Base-by-base conservation (phyloP, 176 grass and related monocot genomes). In the Saccharum spontaneum region DNA sequence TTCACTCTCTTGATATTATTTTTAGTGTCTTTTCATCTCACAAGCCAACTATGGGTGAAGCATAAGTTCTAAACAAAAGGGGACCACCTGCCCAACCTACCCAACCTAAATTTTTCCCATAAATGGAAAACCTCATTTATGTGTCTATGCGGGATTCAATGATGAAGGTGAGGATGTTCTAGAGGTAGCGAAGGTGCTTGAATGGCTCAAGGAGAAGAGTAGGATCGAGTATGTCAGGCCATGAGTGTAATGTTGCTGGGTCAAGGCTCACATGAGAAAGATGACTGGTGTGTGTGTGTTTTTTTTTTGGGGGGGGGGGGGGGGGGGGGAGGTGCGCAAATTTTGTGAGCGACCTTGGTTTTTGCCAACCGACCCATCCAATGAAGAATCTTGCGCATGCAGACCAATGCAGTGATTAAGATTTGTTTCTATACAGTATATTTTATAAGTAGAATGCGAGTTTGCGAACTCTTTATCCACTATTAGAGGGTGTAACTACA, bases 121-220 rank as follows among this genome's bases (percentile, higher is more conserved):
- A 10, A 63, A 38, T 46, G 5, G 23, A 46, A 3, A 30, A 69
- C 20, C 39, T n/a, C 50, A 49, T 36, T 1, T 50, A 0, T 77
- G 44, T 48, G 48, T 55, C 2, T 40, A 18, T 63, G 62, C 49
- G 71, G n/a, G 17, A 43, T 37, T 69, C 9, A 86, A 45, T 16
- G 18, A 54, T 78, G 14, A 78, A 98, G 93, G 90, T 99, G 81
- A 93, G 46, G 91, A 96, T 82, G 91, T 95, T 71, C 82, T 98
- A 22, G 91, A 95, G 84, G 93, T 86, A 46, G 93, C 93, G 6
- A 94, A 95, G 86, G 97, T 96, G 50, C 90, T 99, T 16, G 93
- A 99, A 76, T 99, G 93, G 93, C 88, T 95, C 87, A 92, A 87
- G 92, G 93, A 99, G 82, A 94, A 96, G 79, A 77, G 86, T 67